phyloP scores from a whole-genome alignment of 31 red algal species.

The Porphyra umbilicalis region DNA sequence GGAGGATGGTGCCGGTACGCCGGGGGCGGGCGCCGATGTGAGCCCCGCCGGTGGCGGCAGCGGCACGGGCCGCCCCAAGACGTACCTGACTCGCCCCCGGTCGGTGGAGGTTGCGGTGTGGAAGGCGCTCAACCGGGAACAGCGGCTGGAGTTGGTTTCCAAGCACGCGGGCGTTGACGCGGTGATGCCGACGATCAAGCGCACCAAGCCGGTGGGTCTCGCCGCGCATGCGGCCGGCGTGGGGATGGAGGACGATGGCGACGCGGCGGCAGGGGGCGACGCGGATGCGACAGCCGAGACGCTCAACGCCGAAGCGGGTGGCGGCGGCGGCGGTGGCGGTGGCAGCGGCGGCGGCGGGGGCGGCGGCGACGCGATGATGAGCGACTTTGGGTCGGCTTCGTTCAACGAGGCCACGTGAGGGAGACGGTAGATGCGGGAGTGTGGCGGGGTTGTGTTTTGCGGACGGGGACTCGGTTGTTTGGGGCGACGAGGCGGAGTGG shows the following conservation, averaged over 20 bases:
- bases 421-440: too few relatives aligned
- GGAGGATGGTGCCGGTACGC: background rate
- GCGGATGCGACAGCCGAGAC: background rate
- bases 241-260: background rate
- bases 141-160: background rate
- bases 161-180: background rate
- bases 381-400: background rate
- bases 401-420: background rate
- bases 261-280: background rate
- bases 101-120: background rate
- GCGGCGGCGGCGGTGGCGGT: background rate
- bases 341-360: background rate
- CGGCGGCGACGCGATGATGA: background rate
- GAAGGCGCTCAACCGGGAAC: background rate
- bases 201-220: background rate
- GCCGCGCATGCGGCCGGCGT: background rate
- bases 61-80: background rate
- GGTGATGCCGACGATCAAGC: background rate
- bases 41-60: background rate
- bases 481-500: too few relatives aligned
- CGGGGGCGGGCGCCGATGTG: background rate
- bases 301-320: background rate
- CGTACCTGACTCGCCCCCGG: background rate
- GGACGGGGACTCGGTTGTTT: too few relatives aligned
- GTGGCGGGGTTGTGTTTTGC: background rate